Evolutionary conservation across 2,329 filamentous ascomycete species (phyloP).

Genomic region (Cyclaneusma minus): DNA sequence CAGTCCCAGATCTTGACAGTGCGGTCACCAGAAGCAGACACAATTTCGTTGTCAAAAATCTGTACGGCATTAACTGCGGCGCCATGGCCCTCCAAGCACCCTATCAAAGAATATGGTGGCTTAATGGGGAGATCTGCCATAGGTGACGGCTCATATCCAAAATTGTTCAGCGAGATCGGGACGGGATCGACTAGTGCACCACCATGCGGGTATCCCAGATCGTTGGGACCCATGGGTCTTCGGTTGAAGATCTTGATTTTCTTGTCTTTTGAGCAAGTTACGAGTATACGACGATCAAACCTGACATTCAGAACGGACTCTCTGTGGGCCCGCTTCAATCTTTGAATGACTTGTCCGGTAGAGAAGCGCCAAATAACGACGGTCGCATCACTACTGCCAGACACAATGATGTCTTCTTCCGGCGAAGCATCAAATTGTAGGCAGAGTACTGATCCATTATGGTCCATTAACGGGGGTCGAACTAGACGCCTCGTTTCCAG

Average conservation of each 20-base stretch:
- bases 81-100: conserved; percentile 65
- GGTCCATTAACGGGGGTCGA: conserved; percentile 57
- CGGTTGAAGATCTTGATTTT: conserved; percentile 95
- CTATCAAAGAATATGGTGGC: conserved; percentile 61
- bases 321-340: conserved; percentile 59
- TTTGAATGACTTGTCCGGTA: conserved; percentile 68
- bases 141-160: conserved; percentile 31
- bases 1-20: conserved; percentile 93
- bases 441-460: conserved; percentile 78
- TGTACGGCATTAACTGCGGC: conserved; percentile 96
- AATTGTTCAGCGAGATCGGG: conserved; percentile 33
- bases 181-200: conserved; percentile 32
- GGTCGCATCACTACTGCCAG: conserved; percentile 81
- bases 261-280: conserved; percentile 96
- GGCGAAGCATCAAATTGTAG: conserved; percentile 86
- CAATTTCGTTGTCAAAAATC: conserved; percentile 69
- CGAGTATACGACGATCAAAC: conserved; percentile 80
- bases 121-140: conserved; percentile 33
- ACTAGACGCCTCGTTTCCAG: conserved; percentile 66
- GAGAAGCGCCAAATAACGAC: conserved; percentile 91
- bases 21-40: conserved; percentile 88
- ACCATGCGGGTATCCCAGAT: conserved; percentile 34
- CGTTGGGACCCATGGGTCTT: conserved; percentile 43
- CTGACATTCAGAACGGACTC: conserved; percentile 90
- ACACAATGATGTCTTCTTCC: conserved; percentile 83